Conservation (phyloP, 2,329 filamentous ascomycete genomes). For the Tolypocladium sp. region DNA sequence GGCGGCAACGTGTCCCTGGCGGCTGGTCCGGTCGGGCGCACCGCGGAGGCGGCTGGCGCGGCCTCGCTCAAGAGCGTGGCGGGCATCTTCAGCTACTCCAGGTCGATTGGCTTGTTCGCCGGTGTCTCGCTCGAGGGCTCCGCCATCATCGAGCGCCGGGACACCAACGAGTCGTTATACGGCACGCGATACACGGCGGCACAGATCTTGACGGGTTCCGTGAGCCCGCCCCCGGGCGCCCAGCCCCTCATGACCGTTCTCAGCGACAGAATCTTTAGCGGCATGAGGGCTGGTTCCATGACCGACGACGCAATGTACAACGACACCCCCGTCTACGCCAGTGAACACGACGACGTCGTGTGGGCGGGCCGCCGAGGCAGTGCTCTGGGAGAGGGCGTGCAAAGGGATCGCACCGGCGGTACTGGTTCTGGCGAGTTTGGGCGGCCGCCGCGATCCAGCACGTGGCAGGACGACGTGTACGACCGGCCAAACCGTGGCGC, state of each 20-base stretch:
- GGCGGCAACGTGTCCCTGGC: constrained; percentile 96
- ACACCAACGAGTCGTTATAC: constrained; percentile 96
- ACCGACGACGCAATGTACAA: constrained; percentile 74
- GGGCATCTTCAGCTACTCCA: constrained; percentile 93
- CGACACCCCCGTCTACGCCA: constrained; percentile 82
- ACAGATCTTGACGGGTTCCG: constrained; percentile 70
- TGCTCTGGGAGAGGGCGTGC: constrained; percentile 58
- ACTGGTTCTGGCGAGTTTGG: constrained; percentile 42
- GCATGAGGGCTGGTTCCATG: constrained; percentile 36
- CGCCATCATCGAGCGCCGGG: constrained; percentile 85
- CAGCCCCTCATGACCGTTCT: constrained; percentile 78
- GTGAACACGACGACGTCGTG: constrained; percentile 70
- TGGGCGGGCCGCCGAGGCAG: constrained; percentile 70
- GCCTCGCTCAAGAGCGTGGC: constrained; percentile 84
- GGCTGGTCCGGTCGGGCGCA: constrained; percentile 85
- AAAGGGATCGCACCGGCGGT: constrained; percentile 21
- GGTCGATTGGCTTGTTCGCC: constrained; percentile 94
- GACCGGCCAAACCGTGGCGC: constrained; percentile 43
- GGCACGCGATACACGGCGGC: constrained; percentile 70
- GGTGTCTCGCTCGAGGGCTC: constrained; percentile 92
- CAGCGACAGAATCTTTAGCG: constrained; percentile 76
- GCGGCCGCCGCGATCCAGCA: constrained; percentile 52
- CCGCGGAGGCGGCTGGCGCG: constrained; percentile 90
- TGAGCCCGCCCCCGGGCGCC: constrained; percentile 72
- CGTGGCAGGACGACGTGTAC: constrained; percentile 70